Conservation (phyloP, 2,329 filamentous ascomycete genomes). For the Diaporthe velutina region DNA sequence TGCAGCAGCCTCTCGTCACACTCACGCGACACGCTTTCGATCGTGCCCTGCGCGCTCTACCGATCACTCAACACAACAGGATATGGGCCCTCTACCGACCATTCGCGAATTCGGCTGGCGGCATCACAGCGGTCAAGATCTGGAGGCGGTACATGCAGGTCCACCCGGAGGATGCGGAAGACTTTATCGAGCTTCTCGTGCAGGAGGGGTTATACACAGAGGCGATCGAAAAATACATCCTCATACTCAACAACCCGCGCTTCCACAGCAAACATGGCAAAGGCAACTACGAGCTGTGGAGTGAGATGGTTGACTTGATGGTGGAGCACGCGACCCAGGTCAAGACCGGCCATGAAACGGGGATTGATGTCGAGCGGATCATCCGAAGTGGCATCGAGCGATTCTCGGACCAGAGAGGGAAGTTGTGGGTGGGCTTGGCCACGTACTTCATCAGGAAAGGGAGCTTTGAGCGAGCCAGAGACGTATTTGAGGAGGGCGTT, state of each 20-base stretch:
- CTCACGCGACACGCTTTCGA: slow-evolving; percentile 90
- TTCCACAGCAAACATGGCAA: slow-evolving; percentile 95
- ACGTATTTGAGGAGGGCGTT: slow-evolving; percentile 95
- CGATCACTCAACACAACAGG: slow-evolving; percentile 93
- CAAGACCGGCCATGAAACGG: slow-evolving; percentile 82
- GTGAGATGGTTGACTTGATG: slow-evolving; percentile 94
- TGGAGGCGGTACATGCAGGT: slow-evolving; percentile 98
- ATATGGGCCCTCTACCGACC: slow-evolving; percentile 94
- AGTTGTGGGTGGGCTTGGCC: slow-evolving; percentile 93
- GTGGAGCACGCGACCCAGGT: slow-evolving; percentile 92
- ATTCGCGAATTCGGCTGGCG: slow-evolving; percentile 91
- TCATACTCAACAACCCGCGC: slow-evolving; percentile 88
- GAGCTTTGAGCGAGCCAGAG: slow-evolving; percentile 91
- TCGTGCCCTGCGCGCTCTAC: slow-evolving; percentile 88
- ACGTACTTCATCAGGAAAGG: slow-evolving; percentile 97
- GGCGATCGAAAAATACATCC: slow-evolving; percentile 90
- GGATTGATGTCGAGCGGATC: slow-evolving; percentile 92
- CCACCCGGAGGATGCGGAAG: slow-evolving; percentile 93
- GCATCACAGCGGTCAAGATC: slow-evolving; percentile 90
- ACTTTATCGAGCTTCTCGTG: slow-evolving; percentile 91
- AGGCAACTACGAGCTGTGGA: slow-evolving; percentile 97
- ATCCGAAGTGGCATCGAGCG: slow-evolving; percentile 91
- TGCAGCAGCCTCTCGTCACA: slow-evolving; percentile 92
- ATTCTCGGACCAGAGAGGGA: slow-evolving; percentile 94
- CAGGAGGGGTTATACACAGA: slow-evolving; percentile 89